phyloP scores from a whole-genome alignment of 331 rosid genomes.

The Cydonia oblonga region DNA sequence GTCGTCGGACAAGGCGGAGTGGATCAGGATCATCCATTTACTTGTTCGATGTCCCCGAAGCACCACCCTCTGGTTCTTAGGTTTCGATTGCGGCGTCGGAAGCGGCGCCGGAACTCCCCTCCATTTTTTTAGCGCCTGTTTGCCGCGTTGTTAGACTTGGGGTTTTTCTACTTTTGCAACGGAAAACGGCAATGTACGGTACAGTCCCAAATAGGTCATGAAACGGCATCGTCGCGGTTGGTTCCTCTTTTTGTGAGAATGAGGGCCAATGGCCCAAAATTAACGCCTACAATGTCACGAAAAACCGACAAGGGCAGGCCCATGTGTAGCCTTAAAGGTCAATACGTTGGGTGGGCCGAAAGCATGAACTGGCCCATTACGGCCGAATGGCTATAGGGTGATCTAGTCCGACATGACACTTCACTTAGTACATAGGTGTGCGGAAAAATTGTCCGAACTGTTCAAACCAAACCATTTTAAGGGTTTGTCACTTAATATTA shows the following conservation, averaged over 20 bases:
- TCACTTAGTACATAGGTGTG: too few species aligned
- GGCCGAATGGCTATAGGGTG: background rate
- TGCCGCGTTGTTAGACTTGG: background rate
- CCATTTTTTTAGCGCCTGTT: slow-evolving; percentile 28
- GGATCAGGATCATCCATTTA: slow-evolving; percentile 45
- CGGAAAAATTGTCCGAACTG: too few species aligned
- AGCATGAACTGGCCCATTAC: background rate
- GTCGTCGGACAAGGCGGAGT: slow-evolving; percentile 48
- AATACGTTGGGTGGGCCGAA: background rate
- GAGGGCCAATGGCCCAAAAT: background rate
- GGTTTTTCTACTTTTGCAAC: too few species aligned
- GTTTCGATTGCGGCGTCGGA: slow-evolving; percentile 42
- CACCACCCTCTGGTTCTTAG: slow-evolving; percentile 62
- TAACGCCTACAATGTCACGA: background rate
- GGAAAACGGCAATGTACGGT: background rate
- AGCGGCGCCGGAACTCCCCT: slow-evolving; percentile 10
- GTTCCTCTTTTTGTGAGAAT: background rate
- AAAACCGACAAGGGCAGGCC: background rate
- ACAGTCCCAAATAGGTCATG: background rate
- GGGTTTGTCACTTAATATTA: too few species aligned
- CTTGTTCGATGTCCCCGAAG: slow-evolving; percentile 38
- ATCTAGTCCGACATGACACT: background rate
- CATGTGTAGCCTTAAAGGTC: too few species aligned
- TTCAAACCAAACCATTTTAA: too few species aligned
- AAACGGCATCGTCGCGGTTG: background rate